Percentiles rank a stretch among this genome's conserved stretches.
These are phyloP conservation scores for Aureobasidium namibiae DNA, from an alignment of 2,329 filamentous ascomycete species.

Conservation along the genomic window DNA sequence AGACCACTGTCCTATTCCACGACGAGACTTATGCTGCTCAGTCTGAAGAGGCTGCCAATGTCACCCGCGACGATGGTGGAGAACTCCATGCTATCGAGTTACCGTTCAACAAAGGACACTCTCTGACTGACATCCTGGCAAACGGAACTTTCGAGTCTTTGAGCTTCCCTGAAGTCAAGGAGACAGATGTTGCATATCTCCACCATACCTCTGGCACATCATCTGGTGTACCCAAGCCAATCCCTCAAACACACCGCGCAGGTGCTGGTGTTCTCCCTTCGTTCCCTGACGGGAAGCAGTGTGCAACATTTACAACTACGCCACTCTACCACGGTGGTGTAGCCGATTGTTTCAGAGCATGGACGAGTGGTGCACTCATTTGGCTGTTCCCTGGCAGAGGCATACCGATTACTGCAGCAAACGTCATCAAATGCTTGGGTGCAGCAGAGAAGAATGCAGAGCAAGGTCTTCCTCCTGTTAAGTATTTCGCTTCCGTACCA, in stretches of 20 bases:
- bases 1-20: slow-evolving; percentile 37
- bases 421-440: slow-evolving; percentile 42
- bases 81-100: slow-evolving; percentile 10
- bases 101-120: slow-evolving; percentile 13
- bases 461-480: slow-evolving; percentile 30
- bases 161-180: slow-evolving; percentile 16
- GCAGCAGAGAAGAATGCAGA: slow-evolving; percentile 24
- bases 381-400: slow-evolving; percentile 54
- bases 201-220: slow-evolving; percentile 60
- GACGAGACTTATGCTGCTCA: slow-evolving; percentile 33
- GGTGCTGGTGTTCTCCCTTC: slow-evolving; percentile 48
- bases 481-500: slow-evolving; percentile 56
- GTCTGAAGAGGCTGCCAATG: slow-evolving; percentile 22
- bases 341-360: slow-evolving; percentile 54
- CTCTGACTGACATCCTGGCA: slow-evolving; percentile 1
- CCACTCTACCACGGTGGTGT: slow-evolving; percentile 59
- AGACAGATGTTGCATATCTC: slow-evolving; percentile 45
- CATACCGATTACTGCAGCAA: slow-evolving; percentile 48
- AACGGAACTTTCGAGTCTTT: background rate
- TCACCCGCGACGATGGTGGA: slow-evolving; percentile 16
- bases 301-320: slow-evolving; percentile 55
- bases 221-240: slow-evolving; percentile 54
- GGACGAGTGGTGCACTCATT: slow-evolving; percentile 51
- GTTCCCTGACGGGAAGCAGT: slow-evolving; percentile 29
- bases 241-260: slow-evolving; percentile 49